Base-by-base conservation (phyloP, 139 green algal genomes). In the Deuterostichococcus epilithicus region DNA sequence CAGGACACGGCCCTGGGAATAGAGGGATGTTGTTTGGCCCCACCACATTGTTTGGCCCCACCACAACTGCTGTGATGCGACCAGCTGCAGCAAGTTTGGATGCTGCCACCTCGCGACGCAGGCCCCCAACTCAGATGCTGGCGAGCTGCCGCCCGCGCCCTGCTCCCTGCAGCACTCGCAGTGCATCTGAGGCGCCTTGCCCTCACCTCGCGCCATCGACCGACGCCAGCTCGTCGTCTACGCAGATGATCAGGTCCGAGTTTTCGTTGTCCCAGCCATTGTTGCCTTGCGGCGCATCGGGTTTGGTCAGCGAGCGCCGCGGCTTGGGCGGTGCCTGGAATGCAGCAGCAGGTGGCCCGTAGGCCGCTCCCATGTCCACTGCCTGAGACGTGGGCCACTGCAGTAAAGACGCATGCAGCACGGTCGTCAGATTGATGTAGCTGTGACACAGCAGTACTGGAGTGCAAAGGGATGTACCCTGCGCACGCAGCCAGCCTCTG, bases 261-360 rank as follows among this genome's bases (percentile, higher is more conserved):
- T 92, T 90, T 45, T 90, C 89, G 63, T 98, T 98, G 82, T 98
- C 94, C 32, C 80, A 88, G 18, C 91, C 91, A 26, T 91, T 78
- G 74, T 96, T 96, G 74, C 80, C 83, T 1, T 83, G 72, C 0
- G 85, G 86, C 35, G 84, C 75, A 2, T 63, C 78, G 1, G 92
- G 92, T 38, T 94, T 91, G 0, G 92, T 97, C 35, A 98, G 85
- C 37, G 86, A 76, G 5, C 89, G 78, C 36, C 82, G 71, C 78
- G 83, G 74, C 81, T 86, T 63, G 52, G 82, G 3, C 65, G 52
- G 52, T 28, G 52, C 20, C 52, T 63, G 52, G 18, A 63, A 63
- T 3, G 3, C 52, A 30, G 52, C 18, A 5, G 10, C 52, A 13
- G 52, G 3, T 28, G 52, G 26, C 10, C 10, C 52, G 52, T 30